Base-by-base conservation (phyloP, 2,329 filamentous ascomycete genomes). In the Colletotrichum sp. region DNA sequence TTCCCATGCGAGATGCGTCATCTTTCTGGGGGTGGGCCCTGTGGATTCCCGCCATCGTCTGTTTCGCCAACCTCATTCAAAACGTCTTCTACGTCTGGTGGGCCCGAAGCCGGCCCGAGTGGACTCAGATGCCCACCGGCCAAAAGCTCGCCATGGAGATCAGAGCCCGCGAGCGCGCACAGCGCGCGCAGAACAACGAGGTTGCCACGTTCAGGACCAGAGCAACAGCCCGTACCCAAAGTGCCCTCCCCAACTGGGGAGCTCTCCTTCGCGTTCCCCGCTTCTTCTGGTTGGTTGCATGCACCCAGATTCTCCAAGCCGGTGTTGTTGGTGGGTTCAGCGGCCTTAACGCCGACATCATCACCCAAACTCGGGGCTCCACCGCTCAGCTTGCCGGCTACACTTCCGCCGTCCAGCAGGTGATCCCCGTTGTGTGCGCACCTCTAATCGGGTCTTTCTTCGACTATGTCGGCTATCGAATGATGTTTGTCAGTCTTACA, bases 11-110 rank as follows among this genome's bases (percentile, higher is more conserved):
- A 58, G 78, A 80, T 38, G 76, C 76, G 7, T 68, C 78, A 7
- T 70, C 72, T 1, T 80, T 79, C 69, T 80, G 78, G 78, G 78
- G 79, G 61, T 80, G 78, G 79, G 76, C 78, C 4, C 67, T 80
- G 4, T 80, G 79, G 79, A 79, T 80, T 57, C 77, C 77, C 2
- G 73, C 76, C 43, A 75, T 77, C 13, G 72, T 78, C 36, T 78
- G 77, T 66, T 76, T 76, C 51, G 74, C 67, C 18, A 76, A 78
- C 47, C 66, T 78, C 31, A n/a, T 76, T 8, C 75, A 78, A 24
- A 77, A 77, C 62, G 75, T 78, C 47, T 74, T 75, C 31, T 78
- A 78, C 63, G 58, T 79, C 12, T 77, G 78, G 75, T 80, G 78
- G 78, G 77, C 73, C 2, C 64, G 72, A 8, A 74, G 57, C 12